phyloP scores from a whole-genome alignment of 768 basidiomycete genomes.

The Phanerodontia chrysosporium region DNA sequence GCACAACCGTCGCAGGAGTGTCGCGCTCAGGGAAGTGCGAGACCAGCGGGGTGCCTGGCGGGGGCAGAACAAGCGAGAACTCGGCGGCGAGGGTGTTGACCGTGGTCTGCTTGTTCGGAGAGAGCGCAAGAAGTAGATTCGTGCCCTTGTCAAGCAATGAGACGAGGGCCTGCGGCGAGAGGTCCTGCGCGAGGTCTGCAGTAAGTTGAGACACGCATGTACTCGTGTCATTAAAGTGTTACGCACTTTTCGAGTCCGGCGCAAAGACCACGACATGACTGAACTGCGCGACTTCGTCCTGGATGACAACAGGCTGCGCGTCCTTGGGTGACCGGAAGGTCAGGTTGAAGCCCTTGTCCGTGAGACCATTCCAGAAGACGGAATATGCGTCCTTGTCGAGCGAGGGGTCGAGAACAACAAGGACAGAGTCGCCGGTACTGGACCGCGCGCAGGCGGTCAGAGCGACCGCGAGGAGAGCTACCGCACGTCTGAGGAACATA shows the following conservation, averaged over 20 bases:
- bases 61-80: slow-evolving; percentile 86
- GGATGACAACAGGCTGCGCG: slow-evolving; percentile 56
- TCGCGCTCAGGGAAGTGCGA: slow-evolving; percentile 81
- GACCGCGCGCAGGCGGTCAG: slow-evolving; percentile 47
- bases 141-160: slow-evolving; percentile 62
- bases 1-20: slow-evolving; percentile 61
- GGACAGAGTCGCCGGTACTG: slow-evolving; percentile 77
- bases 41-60: slow-evolving; percentile 76
- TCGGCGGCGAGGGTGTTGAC: slow-evolving; percentile 80
- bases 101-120: slow-evolving; percentile 69
- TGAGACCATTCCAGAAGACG: slow-evolving; percentile 73
- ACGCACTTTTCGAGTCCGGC: slow-evolving; percentile 80
- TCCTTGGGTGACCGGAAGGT: slow-evolving; percentile 86
- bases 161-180: slow-evolving; percentile 79
- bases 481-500: slow-evolving; percentile 3
- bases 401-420: slow-evolving; percentile 77
- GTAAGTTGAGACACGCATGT: not conserved
- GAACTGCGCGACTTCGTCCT: slow-evolving; percentile 72
- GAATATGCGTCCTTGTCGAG: slow-evolving; percentile 69
- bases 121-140: slow-evolving; percentile 82
- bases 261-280: slow-evolving; percentile 86
- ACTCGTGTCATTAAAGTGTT: not conserved
- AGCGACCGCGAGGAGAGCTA: slow-evolving; percentile 28
- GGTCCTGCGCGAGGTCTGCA: slow-evolving; percentile 65
- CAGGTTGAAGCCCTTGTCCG: slow-evolving; percentile 80